These are phyloP conservation scores for Sphaerulina musiva DNA, from an alignment of 2,329 filamentous ascomycete genomes.

Conservation along the genomic window DNA sequence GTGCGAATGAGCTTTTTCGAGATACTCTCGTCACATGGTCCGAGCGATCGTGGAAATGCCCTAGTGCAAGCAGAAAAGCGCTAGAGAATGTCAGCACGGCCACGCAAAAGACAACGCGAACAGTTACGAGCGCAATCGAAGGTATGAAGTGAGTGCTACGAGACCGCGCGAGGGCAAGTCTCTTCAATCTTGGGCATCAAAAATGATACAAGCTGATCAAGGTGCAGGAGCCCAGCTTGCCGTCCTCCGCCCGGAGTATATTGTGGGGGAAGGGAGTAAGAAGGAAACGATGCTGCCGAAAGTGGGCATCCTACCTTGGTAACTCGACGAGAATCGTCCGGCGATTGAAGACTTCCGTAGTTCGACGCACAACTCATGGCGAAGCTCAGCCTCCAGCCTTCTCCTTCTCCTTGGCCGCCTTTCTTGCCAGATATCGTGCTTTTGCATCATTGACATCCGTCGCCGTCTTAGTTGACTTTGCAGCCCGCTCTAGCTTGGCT, in stretches of 20 bases:
- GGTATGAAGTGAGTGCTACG: conserved; percentile 9
- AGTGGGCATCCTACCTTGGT: neutral
- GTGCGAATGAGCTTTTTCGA: no score
- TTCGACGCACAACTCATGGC: neutral
- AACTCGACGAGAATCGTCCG: no score
- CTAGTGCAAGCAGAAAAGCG: no score
- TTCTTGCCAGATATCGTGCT: conserved; percentile 72
- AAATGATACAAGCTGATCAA: conserved; percentile 31
- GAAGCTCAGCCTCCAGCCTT: conserved; percentile 25
- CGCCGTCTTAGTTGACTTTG: conserved; percentile 73
- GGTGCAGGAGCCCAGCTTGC: conserved; percentile 26
- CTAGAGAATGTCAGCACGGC: neutral
- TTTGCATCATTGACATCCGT: conserved; percentile 69
- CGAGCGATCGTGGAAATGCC: no score
- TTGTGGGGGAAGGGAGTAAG: neutral
- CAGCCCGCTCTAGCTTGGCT: conserved; percentile 55
- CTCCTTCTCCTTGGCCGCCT: conserved; percentile 62
- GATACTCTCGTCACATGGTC: no score
- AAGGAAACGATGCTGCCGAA: conserved; percentile 1
- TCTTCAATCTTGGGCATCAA: conserved; percentile 27
- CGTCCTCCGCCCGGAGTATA: conserved; percentile 22
- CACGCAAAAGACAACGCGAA: neutral
- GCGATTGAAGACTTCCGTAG: no score
- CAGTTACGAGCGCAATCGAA: neutral
- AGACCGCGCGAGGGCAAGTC: conserved; percentile 25